Base-by-base conservation (phyloP, 2,329 filamentous ascomycete species). In the Parascedosporium putredinis region DNA sequence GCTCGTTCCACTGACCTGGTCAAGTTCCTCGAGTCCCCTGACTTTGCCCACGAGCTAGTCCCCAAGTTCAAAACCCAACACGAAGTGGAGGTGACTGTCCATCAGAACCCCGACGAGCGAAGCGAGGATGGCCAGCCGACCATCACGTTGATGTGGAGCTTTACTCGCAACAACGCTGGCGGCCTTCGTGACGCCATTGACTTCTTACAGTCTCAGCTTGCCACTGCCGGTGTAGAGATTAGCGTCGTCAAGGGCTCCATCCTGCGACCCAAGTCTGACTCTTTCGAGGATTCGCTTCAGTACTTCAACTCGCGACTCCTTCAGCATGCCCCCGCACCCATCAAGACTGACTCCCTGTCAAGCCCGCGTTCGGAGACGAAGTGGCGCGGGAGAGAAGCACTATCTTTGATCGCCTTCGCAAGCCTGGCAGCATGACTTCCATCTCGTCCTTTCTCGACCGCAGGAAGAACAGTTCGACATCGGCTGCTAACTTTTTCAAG, bases 281-380 rank as follows among this genome's bases (percentile, higher is more conserved):
- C 93, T 0, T 98, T 98, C 56, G 93, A 98, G 64, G 91, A 98
- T 59, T 95, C 91, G 6, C 76, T 97, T 48, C 91, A 90, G 51
- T 97, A 90, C 71, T 98, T 98, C 62, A 88, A 96, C 63, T 96
- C 91, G 2, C 97, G 96, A 70, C 78, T 98, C 43, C 78, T 98
- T 49, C 93, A 97, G 66, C 89, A 94, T 59, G 90, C 91, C 3
- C 89, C 91, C 31, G 79, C 86, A 4, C 79, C 86, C 1, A 76
- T 89, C 16, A 78, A 81, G 12, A 89, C 87, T 3, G 91, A 97
- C 63, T 95, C 90, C 91, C 90, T 1, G 91, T 89, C 49, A 89
- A 90, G 58, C 79, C 84, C 47, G 85, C 79, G 46, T 96, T 96
- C 60, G 83, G 81, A 50, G 88, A 90, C 53, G 90, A 88, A 55